Conservation (phyloP, 1,139 yeast species). For the Saccharomyces hybrid region DNA sequence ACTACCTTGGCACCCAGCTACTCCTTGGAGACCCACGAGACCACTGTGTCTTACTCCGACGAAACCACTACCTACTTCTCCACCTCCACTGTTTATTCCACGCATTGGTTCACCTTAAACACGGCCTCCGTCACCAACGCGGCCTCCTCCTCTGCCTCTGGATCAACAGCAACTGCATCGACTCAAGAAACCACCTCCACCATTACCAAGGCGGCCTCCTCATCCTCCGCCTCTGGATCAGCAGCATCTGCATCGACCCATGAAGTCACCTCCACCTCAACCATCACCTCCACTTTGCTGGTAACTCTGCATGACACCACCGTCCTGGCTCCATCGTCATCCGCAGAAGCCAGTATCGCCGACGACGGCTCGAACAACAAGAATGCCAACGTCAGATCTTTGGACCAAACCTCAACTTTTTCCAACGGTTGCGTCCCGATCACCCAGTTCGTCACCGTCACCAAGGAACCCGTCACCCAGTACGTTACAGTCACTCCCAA, state of each 20-base stretch:
- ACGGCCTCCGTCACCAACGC: not conserved
- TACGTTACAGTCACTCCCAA: conserved; percentile 12
- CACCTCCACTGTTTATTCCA: conserved; percentile 4
- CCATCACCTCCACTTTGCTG: conserved; percentile 4
- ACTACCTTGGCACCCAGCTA: conserved; percentile 2
- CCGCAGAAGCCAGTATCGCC: conserved; percentile 4
- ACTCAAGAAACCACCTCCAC: conserved; percentile 1
- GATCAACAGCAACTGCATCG: not conserved
- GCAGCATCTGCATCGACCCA: too few species aligned
- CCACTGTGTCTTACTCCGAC: conserved; percentile 1
- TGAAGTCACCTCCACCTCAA: not conserved
- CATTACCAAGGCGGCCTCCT: not conserved
- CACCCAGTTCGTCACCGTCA: conserved; percentile 18
- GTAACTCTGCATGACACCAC: conserved; percentile 2
- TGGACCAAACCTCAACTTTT: conserved; percentile 1
- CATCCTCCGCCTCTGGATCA: too few species aligned
- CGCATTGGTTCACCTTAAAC: not conserved
- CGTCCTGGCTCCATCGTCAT: conserved; percentile 1
- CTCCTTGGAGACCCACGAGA: conserved; percentile 2
- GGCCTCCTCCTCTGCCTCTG: not conserved
- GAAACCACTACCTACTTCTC: conserved; percentile 4
- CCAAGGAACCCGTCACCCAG: conserved; percentile 12
- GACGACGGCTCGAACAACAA: conserved; percentile 16
- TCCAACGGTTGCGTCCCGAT: conserved; percentile 13
- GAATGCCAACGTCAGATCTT: conserved; percentile 5